phyloP scores from a whole-genome alignment of 2,329 filamentous ascomycete genomes.

The Pseudogymnoascus sp. region DNA sequence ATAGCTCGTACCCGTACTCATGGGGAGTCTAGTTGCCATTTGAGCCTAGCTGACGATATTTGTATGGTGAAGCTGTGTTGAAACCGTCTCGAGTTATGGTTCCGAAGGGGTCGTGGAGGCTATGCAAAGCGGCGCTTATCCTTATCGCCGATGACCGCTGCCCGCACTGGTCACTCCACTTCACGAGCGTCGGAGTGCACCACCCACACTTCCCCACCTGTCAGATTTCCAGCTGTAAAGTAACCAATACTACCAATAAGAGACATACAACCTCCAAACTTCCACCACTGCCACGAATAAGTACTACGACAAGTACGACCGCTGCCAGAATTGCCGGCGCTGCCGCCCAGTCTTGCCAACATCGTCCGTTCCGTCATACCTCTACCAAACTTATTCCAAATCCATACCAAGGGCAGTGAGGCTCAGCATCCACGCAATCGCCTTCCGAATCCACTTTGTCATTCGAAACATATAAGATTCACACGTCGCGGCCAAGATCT shows the following conservation, averaged over 20 bases:
- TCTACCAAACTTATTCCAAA: slow-evolving; percentile 4
- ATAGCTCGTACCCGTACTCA: not conserved
- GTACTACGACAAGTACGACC: not conserved
- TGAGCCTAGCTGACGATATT: not conserved
- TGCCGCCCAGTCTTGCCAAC: not conserved
- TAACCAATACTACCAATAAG: not conserved
- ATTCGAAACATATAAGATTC: not conserved
- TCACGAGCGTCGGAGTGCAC: not conserved
- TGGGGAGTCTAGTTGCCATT: not conserved
- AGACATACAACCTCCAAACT: not conserved
- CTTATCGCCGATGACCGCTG: not conserved
- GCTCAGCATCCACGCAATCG: not conserved
- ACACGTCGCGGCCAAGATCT: not conserved
- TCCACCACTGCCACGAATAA: not conserved
- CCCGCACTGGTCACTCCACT: not conserved
- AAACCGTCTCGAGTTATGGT: not conserved
- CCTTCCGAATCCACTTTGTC: not conserved
- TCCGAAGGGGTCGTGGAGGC: slow-evolving; percentile 4
- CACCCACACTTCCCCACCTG: slow-evolving; percentile 3
- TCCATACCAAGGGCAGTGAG: not conserved
- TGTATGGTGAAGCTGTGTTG: not conserved
- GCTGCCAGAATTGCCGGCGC: not conserved
- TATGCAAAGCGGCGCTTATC: slow-evolving; percentile 7
- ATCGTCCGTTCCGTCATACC: not conserved
- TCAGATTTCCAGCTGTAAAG: not conserved